Base-by-base conservation (phyloP, 23 red algal species). In the Chondrus crispus region DNA sequence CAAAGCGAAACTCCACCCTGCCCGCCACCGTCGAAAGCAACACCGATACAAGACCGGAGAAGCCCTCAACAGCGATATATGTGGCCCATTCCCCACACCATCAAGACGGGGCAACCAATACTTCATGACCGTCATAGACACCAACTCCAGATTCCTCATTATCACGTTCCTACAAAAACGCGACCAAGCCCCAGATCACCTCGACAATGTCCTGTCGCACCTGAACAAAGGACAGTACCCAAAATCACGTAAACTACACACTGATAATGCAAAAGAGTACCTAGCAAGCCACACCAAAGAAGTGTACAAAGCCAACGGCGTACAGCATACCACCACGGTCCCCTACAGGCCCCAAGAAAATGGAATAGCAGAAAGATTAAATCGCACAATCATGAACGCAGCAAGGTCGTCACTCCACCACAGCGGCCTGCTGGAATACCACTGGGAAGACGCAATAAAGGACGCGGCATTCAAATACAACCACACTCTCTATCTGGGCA, bases 71-170 rank as follows among this genome's bases (percentile, higher is more conserved):
- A 64, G 58, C 6, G 77, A 82, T 36, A 82, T 82, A 2, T 82
- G 77, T 9, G 77, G 77, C 20, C 47, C 48, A n/a, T 12, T 54
- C 47, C 36, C 42, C 13, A 19, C 38, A 11, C 77, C 6, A 32
- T 82, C 77, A 3, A 5, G 29, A 5, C 77, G 58, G 18, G 42
- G 77, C 2, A 82, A 54, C 47, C 20, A 32, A 2, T 82, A 82
- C 77, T 53, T 82, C 77, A 48, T 57, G 7, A 57, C 12, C 20
- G n/a, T 82, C 44, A 82, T 82, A 45, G 77, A 82, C 58, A 64
- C 16, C 6, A n/a, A 64, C 6, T 64, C 58, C 58, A 30, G 58
- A n/a, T 64, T 30, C 35, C 58, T 64, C 6, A 64, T 64, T 32
- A 64, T 32, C 26, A 32, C 26, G 24, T 64, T 64, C 58, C 14